Evolutionary conservation across 768 basidiomycete genomes (phyloP).

Genomic region (Boletellus emodensis): DNA sequence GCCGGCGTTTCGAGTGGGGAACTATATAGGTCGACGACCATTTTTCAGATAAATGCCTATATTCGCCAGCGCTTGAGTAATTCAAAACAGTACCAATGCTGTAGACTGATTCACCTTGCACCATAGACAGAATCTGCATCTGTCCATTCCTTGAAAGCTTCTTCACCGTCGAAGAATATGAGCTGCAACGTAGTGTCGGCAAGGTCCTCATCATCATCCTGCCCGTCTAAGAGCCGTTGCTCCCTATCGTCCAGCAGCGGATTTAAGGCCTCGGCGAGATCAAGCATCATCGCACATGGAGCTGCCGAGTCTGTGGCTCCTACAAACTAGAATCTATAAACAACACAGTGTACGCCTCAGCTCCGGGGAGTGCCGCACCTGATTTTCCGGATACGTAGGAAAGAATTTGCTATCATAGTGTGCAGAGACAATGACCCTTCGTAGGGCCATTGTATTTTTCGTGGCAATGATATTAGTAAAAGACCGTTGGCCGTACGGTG

Average conservation of each 20-base stretch:
- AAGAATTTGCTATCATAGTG: constrained; percentile 95
- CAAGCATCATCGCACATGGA: constrained; percentile 90
- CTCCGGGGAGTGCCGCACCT: constrained; percentile 43
- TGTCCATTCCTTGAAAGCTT: constrained; percentile 91
- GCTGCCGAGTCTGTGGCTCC: constrained; percentile 98
- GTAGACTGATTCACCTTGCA: constrained; percentile 55
- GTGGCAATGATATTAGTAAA: constrained; percentile 95
- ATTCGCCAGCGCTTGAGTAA: not conserved
- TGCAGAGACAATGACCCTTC: constrained; percentile 83
- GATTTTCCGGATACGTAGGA: constrained; percentile 61
- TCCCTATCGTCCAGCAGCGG: constrained; percentile 62
- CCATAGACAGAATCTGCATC: constrained; percentile 90
- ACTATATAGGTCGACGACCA: constrained; percentile 72
- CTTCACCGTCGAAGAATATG: constrained; percentile 97
- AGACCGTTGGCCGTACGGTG: constrained; percentile 73
- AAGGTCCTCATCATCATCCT: constrained; percentile 70
- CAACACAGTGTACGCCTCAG: not conserved
- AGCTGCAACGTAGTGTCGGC: constrained; percentile 86
- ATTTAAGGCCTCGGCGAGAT: constrained; percentile 81
- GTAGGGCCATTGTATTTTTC: constrained; percentile 80
- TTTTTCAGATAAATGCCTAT: constrained; percentile 81
- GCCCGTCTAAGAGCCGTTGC: constrained; percentile 48
- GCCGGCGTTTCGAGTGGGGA: constrained; percentile 56
- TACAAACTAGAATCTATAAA: constrained; percentile 61
- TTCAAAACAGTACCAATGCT: not conserved